Base-by-base conservation (phyloP, 495 filamentous ascomycete genomes). In the Aspergillus indologenus region DNA sequence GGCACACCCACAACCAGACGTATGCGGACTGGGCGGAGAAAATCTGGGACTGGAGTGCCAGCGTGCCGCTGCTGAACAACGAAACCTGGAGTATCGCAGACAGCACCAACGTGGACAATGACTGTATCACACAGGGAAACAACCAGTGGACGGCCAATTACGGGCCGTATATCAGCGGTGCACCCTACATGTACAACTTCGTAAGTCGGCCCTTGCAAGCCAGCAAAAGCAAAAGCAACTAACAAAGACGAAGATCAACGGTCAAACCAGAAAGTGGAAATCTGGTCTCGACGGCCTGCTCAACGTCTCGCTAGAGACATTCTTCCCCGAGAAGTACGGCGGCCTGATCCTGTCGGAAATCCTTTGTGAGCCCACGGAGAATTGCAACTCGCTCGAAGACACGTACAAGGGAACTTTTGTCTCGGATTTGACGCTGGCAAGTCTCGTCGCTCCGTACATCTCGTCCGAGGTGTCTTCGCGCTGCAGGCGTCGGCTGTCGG, bases 71-170 rank as follows among this genome's bases (percentile, higher is more conserved):
- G 26, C 71, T 86, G 1, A 68, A 72, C 60, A 67, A 65, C 57
- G 56, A 70, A 2, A 67, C 72, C 11, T 86, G 79, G 72, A 73
- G 72, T 49, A 81, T 92, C 50, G 88, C 78, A 58, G 90, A 94
- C 65, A 88, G 88, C 21, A 82, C 86, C 3, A 77, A 75, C 53
- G 76, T 82, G 53, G 70, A 75, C 0, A 60, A 71, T 19, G 77
- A 84, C 44, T 94, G 90, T 72, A 73, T 69, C 12, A 64, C 80
- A 24, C 74, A 85, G 58, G 85, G 85, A 60, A 68, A 79, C 56
- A 78, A 84, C 49, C 87, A 91, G 72, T 92, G 86, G 86, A 83
- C 83, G 0, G 92, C 92, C 73, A 90, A 89, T 68, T 82, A 87
- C 40, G 90, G 83, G 43, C 85, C 87, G n/a, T 90, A 83, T 68